Evolutionary conservation across 257 asterid species (phyloP), one percentile per base, ranked within the genome.

Genomic region (Prunella vulgaris): DNA sequence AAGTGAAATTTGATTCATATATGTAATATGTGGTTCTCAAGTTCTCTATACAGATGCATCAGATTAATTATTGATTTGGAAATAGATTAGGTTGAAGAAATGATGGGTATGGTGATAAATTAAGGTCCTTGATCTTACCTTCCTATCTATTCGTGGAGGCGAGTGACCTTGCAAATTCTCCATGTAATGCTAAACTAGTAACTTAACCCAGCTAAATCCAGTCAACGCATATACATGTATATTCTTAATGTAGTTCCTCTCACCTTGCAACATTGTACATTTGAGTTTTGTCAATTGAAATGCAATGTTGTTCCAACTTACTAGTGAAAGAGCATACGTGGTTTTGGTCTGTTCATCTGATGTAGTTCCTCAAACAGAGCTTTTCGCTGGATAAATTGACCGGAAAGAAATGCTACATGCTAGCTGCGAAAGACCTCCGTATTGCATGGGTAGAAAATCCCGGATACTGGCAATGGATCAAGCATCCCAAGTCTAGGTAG

Each of bases 331-430:
- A 40, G 60, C 40, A 40, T 42, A 14, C n/a, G n/a, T n/a, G 13
- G 15, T 15, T 70, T 49, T 12, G 22, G 60, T 57, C 10, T 58
- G 1, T 20, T 69, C 44, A 48, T 56, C 87, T 85, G 70, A 75
- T 52, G 22, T 12, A 60, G 27, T 62, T 42, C 25, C 44, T 59
- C 22, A 67, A n/a, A 14, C 90, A 93, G 97, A 86, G 92, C 74
- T 88, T 93, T 44, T 79, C 83, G 15, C 37, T 93, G 80, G 96
- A 88, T 69, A 90, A 88, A 78, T 9, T 44, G 77, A 81, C 74
- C 5, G 96, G 96, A 20, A 90, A 86, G 83, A 93, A 85, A 82
- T 83, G 88, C 75, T 90, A 49, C 77, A 85, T 85, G 92, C 76
- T 90, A 74, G 78, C 88, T 58, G 90, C 97, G 71, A 86, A 86